A percentile compares a stretch with the other conserved stretches of the same genome.
phyloP scores from a whole-genome alignment of 2,329 filamentous ascomycete species.

The Hymenoscyphus salicellus region DNA sequence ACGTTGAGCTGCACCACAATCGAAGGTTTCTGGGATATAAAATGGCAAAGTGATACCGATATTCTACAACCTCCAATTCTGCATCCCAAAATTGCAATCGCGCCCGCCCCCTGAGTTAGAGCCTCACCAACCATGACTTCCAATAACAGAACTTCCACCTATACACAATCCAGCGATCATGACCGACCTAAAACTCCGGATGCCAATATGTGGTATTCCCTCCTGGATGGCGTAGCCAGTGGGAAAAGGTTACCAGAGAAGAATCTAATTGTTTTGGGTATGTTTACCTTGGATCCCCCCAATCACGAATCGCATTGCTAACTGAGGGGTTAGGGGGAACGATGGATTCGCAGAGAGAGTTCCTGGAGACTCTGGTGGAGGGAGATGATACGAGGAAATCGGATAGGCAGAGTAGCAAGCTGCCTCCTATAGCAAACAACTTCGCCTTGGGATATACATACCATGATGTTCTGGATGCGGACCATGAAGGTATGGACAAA shows the following conservation, averaged over 20 bases:
- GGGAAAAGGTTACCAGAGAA: constrained; percentile 89
- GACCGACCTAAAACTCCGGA: constrained; percentile 63
- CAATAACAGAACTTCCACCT: constrained; percentile 35
- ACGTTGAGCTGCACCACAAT: not conserved
- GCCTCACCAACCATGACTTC: constrained; percentile 27
- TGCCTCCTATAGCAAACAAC: constrained; percentile 81
- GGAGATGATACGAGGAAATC: constrained; percentile 42
- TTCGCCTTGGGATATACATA: constrained; percentile 94
- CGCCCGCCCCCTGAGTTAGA: constrained; percentile 20
- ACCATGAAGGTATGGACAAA: constrained; percentile 71
- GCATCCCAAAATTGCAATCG: constrained; percentile 4
- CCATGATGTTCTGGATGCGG: constrained; percentile 87
- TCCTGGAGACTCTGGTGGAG: constrained; percentile 60
- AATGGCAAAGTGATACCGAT: not conserved
- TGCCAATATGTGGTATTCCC: constrained; percentile 84
- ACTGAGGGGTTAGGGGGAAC: constrained; percentile 61
- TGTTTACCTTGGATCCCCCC: constrained; percentile 26
- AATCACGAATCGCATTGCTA: constrained; percentile 21
- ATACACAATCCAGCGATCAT: constrained; percentile 54
- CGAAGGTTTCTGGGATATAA: not conserved
- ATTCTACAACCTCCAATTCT: constrained; percentile 7
- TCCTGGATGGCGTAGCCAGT: constrained; percentile 87
- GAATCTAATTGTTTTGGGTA: constrained; percentile 82
- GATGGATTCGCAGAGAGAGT: constrained; percentile 79
- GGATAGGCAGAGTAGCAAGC: constrained; percentile 56